A percentile compares a stretch with the other conserved stretches of the same genome.
phyloP scores from a whole-genome alignment of 2,329 filamentous ascomycete genomes.

The Penicillium sp. region DNA sequence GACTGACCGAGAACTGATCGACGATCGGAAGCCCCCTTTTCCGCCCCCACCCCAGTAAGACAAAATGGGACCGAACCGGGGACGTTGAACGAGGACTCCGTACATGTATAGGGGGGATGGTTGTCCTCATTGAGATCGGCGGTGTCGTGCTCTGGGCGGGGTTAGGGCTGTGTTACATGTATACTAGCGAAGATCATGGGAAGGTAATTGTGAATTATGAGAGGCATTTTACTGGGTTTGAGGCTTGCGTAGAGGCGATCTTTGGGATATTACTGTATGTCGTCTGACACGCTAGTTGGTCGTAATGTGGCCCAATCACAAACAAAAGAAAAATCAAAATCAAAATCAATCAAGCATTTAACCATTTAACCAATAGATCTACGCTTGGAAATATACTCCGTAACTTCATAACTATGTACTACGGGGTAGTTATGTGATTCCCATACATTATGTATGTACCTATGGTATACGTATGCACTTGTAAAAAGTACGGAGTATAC shows the following conservation, averaged over 20 bases:
- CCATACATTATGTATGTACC: no score
- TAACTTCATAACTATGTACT: neutral
- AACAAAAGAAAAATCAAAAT: no score
- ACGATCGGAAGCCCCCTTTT: neutral
- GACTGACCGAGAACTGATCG: neutral
- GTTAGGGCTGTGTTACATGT: neutral
- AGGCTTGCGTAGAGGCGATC: neutral
- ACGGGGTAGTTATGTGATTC: neutral
- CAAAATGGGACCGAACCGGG: neutral
- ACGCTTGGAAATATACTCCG: neutral
- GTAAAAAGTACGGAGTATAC: neutral
- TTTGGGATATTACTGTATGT: neutral
- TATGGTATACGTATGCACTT: neutral
- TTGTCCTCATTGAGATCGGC: conserved; percentile 3
- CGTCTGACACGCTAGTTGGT: neutral
- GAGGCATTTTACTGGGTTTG: neutral
- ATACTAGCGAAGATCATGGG: neutral
- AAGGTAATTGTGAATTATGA: neutral
- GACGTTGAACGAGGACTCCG: neutral
- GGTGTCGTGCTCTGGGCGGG: neutral
- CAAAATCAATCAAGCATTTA: no score
- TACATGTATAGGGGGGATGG: neutral
- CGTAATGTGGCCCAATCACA: neutral
- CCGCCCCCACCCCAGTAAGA: neutral
- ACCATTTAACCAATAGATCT: neutral